Percentiles rank a stretch among this genome's conserved stretches.
These are phyloP conservation scores for Penicillium dipodomyicola DNA, from an alignment of 495 filamentous ascomycete species.

Conservation along the genomic window DNA sequence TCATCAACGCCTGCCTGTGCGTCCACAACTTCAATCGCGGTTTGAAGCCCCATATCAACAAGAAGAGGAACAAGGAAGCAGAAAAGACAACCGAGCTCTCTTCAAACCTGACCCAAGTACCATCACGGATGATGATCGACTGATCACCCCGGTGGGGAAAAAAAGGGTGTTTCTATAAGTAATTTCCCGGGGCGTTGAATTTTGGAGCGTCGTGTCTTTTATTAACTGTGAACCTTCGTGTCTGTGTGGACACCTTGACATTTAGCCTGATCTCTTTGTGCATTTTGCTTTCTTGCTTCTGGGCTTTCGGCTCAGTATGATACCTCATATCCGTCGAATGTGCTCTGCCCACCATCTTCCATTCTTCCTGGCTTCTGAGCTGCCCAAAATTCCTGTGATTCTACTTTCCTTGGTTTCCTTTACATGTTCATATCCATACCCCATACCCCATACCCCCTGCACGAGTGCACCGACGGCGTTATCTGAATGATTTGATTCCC, in stretches of 20 bases:
- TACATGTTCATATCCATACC: slow-evolving; percentile 15
- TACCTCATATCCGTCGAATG: slow-evolving; percentile 34
- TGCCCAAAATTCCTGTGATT: slow-evolving; percentile 25
- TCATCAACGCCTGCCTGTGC: slow-evolving; percentile 82
- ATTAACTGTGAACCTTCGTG: slow-evolving; percentile 12
- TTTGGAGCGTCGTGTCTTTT: slow-evolving; percentile 14
- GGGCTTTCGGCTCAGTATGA: slow-evolving; percentile 32
- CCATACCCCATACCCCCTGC: slow-evolving; percentile 3
- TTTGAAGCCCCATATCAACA: slow-evolving; percentile 79
- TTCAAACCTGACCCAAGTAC: slow-evolving; percentile 47
- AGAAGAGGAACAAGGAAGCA: slow-evolving; percentile 56
- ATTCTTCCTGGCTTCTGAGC: slow-evolving; percentile 3
- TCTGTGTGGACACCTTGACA: slow-evolving; percentile 22
- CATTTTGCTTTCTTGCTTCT: slow-evolving; percentile 23
- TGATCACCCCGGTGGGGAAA: slow-evolving; percentile 33
- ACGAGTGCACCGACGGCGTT: slow-evolving; percentile 15
- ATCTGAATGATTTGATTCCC: slow-evolving; percentile 24
- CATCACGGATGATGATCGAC: slow-evolving; percentile 88
- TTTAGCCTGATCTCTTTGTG: slow-evolving; percentile 27
- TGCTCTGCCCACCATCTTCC: slow-evolving; percentile 1
- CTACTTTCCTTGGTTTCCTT: slow-evolving; percentile 21
- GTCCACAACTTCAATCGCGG: slow-evolving; percentile 88
- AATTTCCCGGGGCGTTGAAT: slow-evolving; percentile 20
- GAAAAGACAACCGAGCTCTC: slow-evolving; percentile 77
- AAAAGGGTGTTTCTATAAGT: slow-evolving; percentile 17